phyloP scores from a whole-genome alignment of 768 basidiomycete species.

The Cystobasidium onofrii region DNA sequence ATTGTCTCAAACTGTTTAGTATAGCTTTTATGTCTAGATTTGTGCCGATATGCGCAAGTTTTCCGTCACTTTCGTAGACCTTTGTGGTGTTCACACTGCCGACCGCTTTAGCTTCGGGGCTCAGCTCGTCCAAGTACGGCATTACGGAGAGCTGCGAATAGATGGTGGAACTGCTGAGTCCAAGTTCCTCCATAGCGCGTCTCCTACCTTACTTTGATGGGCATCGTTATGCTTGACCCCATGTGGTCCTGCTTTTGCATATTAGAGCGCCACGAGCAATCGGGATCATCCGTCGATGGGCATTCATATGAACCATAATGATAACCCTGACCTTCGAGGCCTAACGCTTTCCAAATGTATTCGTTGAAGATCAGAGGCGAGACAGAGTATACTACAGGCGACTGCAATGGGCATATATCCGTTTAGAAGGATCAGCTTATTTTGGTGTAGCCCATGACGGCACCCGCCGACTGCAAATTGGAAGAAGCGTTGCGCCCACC shows the following conservation, averaged over 20 bases:
- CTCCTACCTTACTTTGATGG: constrained; percentile 4
- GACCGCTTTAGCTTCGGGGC: constrained; percentile 4
- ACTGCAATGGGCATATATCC: not conserved
- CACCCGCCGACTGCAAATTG: too few species aligned
- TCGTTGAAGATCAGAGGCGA: constrained; percentile 5
- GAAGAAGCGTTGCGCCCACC: not conserved
- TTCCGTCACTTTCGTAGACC: not conserved
- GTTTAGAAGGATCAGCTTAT: not conserved
- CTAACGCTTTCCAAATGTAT: constrained; percentile 6
- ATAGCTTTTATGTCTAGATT: constrained; percentile 16
- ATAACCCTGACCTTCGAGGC: not conserved
- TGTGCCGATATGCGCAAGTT: not conserved
- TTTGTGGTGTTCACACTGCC: constrained; percentile 10
- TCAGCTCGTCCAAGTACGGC: constrained; percentile 11
- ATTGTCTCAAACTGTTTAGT: not conserved
- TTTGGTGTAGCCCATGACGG: too few species aligned
- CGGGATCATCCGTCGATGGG: not conserved
- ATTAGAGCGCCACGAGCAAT: not conserved
- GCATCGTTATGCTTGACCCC: constrained; percentile 9
- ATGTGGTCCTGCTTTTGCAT: not conserved
- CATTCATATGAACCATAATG: not conserved
- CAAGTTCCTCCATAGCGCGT: too few species aligned
- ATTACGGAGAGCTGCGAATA: not conserved
- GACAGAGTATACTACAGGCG: not conserved
- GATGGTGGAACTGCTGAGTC: too few species aligned